These are phyloP conservation scores for Backusella mclennaniae DNA, from an alignment of 192 early-diverging fungal species.

Conservation along the genomic window DNA sequence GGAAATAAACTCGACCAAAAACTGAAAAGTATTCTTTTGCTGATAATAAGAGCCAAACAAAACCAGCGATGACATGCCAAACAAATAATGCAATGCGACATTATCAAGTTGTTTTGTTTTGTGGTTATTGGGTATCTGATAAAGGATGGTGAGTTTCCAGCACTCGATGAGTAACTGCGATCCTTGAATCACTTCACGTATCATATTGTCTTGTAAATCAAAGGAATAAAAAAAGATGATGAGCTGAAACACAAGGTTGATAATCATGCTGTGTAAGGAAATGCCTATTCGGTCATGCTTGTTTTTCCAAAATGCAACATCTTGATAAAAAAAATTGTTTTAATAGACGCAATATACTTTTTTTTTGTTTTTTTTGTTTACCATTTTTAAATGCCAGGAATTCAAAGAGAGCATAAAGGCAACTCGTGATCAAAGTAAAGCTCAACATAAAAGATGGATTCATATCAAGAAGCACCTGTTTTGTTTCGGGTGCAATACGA, in stretches of 20 bases:
- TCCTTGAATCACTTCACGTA: slow-evolving; percentile 70
- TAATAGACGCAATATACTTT: neutral
- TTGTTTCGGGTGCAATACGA: slow-evolving; percentile 67
- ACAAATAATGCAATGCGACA: slow-evolving; percentile 82
- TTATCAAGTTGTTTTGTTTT: slow-evolving; percentile 55
- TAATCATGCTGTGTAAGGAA: slow-evolving; percentile 74
- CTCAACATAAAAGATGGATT: slow-evolving; percentile 73
- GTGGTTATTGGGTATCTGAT: neutral
- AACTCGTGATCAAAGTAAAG: slow-evolving; percentile 69
- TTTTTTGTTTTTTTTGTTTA: slow-evolving; percentile 24
- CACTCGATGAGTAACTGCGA: slow-evolving; percentile 77
- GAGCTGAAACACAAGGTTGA: slow-evolving; percentile 78
- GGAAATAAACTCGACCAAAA: slow-evolving; percentile 88
- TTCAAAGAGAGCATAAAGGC: slow-evolving; percentile 84
- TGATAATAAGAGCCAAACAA: slow-evolving; percentile 77
- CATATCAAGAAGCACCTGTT: slow-evolving; percentile 85
- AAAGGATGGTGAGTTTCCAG: slow-evolving; percentile 70
- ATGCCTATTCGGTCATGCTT: slow-evolving; percentile 79
- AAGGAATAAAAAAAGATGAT: slow-evolving; percentile 76
- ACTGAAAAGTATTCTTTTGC: slow-evolving; percentile 83
- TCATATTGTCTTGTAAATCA: slow-evolving; percentile 73
- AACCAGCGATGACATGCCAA: slow-evolving; percentile 71
- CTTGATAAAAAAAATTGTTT: slow-evolving; percentile 38
- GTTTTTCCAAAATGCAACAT: slow-evolving; percentile 85
- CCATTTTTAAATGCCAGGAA: slow-evolving; percentile 94